Evolutionary conservation across 257 asterid species (phyloP).

Genomic region (Solanum microdontum): DNA sequence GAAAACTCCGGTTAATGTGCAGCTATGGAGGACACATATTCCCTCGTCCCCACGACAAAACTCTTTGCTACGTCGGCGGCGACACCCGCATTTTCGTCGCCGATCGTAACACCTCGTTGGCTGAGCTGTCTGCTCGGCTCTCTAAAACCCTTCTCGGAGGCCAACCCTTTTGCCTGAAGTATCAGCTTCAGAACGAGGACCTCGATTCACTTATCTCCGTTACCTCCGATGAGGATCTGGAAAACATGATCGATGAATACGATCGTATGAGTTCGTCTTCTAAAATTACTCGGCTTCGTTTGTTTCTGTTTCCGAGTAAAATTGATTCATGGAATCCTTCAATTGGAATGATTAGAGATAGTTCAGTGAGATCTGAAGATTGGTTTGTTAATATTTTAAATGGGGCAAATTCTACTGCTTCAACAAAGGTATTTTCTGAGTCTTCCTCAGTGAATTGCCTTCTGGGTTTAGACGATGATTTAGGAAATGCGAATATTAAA

Average conservation of each 20-base stretch:
- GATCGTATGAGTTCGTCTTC: constrained; percentile 40
- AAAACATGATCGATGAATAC: constrained; percentile 84
- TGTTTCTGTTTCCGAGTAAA: constrained; percentile 24
- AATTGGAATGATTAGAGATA: constrained; percentile 14
- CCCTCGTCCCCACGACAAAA: constrained; percentile 92
- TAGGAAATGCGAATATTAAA: constrained; percentile 12
- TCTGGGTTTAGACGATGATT: constrained; percentile 49
- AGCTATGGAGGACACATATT: constrained; percentile 91
- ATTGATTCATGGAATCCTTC: constrained; percentile 7
- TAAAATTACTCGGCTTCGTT: constrained; percentile 51
- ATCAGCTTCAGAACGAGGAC: constrained; percentile 84
- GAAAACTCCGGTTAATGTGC: constrained; percentile 81
- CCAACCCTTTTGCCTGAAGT: constrained; percentile 49
- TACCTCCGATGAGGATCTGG: constrained; percentile 75
- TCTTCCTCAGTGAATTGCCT: constrained; percentile 70
- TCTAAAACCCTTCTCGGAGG: constrained; percentile 59
- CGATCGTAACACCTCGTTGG: constrained; percentile 51
- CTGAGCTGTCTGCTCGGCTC: constrained; percentile 60
- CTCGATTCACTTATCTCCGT: constrained; percentile 80
- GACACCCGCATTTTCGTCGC: constrained; percentile 77
- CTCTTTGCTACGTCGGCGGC: constrained; percentile 82
- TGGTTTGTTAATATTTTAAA: constrained; percentile 83
- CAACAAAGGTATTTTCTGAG: constrained; percentile 43
- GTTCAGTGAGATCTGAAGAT: constrained; percentile 60
- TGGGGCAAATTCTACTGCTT: constrained; percentile 28